Percentiles rank a stretch among this genome's conserved stretches.
These are phyloP conservation scores for Yamadazyma mexicana DNA, from an alignment of 1,139 yeast genomes.

Conservation along the genomic window DNA sequence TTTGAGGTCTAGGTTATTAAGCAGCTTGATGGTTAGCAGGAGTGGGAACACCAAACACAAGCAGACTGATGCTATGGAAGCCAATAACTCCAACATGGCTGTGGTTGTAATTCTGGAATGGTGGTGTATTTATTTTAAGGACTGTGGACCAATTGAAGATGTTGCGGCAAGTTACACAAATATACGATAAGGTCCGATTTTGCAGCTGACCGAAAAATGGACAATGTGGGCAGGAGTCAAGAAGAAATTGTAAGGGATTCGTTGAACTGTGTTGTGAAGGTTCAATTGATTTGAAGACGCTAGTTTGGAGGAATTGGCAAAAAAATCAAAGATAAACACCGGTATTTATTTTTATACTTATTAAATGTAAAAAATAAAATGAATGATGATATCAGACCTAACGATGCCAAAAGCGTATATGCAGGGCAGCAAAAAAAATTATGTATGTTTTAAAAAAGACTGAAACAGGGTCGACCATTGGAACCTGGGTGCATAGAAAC, in stretches of 20 bases:
- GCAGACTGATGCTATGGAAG: constrained; percentile 2
- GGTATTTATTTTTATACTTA: not conserved
- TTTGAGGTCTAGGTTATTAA: constrained; percentile 10
- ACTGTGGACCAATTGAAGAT: no score
- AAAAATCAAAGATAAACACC: not conserved
- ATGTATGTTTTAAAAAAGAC: not conserved
- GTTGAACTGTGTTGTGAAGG: no score
- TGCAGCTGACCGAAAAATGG: no score
- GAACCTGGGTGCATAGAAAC: no score
- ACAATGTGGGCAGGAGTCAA: no score
- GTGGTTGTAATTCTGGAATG: no score
- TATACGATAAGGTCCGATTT: not conserved
- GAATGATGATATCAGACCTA: constrained; percentile 1
- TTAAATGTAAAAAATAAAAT: not conserved
- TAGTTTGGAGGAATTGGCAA: no score
- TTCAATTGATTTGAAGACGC: no score
- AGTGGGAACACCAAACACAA: constrained; percentile 18
- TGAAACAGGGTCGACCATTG: not conserved
- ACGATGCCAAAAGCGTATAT: not conserved
- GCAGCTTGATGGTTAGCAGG: constrained; percentile 18
- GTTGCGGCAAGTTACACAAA: not conserved
- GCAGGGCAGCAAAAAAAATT: not conserved
- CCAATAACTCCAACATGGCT: constrained; percentile 7
- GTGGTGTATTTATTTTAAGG: no score
- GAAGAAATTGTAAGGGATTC: no score